phyloP scores from a whole-genome alignment of 2,329 filamentous ascomycete genomes.

The Magnaporthiopsis incrustans region DNA sequence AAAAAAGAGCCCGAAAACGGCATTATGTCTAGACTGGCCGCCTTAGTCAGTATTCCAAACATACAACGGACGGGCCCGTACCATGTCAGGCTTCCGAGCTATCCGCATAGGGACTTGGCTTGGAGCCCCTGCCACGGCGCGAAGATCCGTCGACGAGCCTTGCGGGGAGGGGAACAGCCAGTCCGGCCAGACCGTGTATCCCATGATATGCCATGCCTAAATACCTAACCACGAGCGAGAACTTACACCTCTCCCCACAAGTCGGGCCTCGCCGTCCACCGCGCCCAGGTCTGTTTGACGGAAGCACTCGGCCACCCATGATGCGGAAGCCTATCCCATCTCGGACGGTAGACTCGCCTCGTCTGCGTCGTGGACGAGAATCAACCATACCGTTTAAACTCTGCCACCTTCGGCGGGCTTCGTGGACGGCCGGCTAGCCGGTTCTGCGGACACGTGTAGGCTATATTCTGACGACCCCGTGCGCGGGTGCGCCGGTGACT shows the following conservation, averaged over 20 bases:
- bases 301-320: neutral
- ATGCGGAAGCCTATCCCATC: neutral
- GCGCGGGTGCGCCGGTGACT: neutral
- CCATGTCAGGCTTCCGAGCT: too few relatives aligned
- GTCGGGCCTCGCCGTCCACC: too few relatives aligned
- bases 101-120: neutral
- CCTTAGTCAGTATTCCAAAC: neutral
- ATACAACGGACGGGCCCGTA: neutral
- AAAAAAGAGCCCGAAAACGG: neutral
- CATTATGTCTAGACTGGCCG: neutral
- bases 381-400: neutral
- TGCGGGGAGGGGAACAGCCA: too few relatives aligned
- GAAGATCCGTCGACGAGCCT: neutral
- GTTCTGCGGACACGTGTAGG: neutral
- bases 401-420: neutral
- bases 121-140: neutral
- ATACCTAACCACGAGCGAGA: neutral
- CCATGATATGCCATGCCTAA: neutral
- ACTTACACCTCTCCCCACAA: neutral
- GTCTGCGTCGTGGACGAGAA: neutral
- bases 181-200: neutral
- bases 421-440: neutral
- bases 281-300: neutral
- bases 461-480: neutral
- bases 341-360: neutral